Evolutionary conservation across 805 yeast genomes (phyloP).

Genomic region (Candida rishiriensis): DNA sequence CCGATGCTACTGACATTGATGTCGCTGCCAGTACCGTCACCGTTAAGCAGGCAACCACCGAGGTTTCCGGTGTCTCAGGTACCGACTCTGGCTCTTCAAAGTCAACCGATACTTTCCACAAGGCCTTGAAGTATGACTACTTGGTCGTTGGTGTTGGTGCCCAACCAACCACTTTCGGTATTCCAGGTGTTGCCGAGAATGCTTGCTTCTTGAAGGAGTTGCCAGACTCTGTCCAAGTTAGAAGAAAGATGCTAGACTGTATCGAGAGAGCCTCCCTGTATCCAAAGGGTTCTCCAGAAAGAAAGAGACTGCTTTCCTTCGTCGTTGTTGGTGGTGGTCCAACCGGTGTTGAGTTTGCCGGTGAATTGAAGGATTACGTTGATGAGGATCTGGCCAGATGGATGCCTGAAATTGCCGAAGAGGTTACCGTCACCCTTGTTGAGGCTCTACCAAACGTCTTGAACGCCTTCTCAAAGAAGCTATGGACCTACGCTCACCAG

Average conservation of each 20-base stretch:
- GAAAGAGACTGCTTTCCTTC: constrained; percentile 47
- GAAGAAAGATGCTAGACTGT: constrained; percentile 45
- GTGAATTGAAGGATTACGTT: constrained; percentile 52
- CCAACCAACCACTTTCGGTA: constrained; percentile 52
- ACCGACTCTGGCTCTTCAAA: constrained; percentile 40
- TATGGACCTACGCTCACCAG: constrained; percentile 48
- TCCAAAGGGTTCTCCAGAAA: constrained; percentile 47
- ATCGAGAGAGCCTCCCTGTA: constrained; percentile 51
- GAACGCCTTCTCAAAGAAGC: constrained; percentile 46
- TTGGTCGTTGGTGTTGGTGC: constrained; percentile 56
- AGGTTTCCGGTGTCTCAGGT: constrained; percentile 43
- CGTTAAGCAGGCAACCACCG: constrained; percentile 44
- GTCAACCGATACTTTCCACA: constrained; percentile 36
- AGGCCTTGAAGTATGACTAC: constrained; percentile 37
- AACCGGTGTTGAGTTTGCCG: constrained; percentile 56
- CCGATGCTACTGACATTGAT: constrained; percentile 51
- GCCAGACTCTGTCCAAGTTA: constrained; percentile 44
- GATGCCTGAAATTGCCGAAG: constrained; percentile 51
- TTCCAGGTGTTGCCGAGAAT: constrained; percentile 54
- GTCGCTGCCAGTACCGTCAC: constrained; percentile 39
- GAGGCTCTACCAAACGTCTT: constrained; percentile 53
- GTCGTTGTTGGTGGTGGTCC: constrained; percentile 59
- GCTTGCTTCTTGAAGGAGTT: constrained; percentile 50
- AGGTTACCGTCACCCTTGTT: constrained; percentile 44
- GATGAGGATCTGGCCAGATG: constrained; percentile 50